Evolutionary conservation across 495 filamentous ascomycete genomes (phyloP).

Genomic region (Chaetomidium leptoderma): DNA sequence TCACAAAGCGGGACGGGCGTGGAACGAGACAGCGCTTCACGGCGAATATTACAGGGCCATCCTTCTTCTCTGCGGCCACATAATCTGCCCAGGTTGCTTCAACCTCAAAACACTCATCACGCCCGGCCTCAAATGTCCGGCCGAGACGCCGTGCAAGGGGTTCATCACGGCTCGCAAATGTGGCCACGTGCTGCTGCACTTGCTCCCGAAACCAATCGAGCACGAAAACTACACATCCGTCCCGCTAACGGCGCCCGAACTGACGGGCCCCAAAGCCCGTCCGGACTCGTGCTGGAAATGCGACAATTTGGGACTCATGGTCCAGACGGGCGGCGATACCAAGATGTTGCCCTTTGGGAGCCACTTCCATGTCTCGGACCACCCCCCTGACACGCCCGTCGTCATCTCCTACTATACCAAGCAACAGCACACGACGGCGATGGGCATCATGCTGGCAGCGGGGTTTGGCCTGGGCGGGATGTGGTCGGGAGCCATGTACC

Average conservation of each 20-base stretch:
- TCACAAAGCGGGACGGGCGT: neutral
- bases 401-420: neutral
- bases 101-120: neutral
- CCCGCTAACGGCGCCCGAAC: no score
- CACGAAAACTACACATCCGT: no score
- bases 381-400: neutral
- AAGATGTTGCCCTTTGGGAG: no score
- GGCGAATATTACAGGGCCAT: neutral
- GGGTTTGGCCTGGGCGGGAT: no score
- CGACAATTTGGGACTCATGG: neutral
- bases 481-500: no score
- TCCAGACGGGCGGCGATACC: no score
- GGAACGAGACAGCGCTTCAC: neutral
- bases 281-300: neutral
- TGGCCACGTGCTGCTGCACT: neutral
- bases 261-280: no score
- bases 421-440: no score
- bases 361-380: no score
- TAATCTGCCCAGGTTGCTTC: neutral
- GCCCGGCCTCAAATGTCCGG: no score
- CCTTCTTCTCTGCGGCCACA: neutral
- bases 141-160: neutral
- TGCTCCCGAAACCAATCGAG: neutral
- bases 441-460: no score
- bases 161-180: neutral